Base-by-base conservation (phyloP, 1,284 basidiomycete species). In the Apiotrichum montevideense region DNA sequence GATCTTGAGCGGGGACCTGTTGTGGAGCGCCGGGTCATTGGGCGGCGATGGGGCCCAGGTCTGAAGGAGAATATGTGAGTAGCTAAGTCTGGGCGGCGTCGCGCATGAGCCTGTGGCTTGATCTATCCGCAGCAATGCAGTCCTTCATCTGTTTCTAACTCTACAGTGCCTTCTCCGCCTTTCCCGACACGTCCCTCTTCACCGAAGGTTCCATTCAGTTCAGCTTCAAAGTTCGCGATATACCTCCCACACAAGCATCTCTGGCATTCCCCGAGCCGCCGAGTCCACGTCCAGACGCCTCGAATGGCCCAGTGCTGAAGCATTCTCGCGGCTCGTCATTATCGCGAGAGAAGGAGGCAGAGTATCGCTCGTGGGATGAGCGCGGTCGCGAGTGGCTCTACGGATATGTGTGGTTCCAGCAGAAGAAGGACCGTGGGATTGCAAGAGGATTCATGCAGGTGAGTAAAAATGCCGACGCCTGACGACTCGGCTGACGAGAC, bases 361-460 rank as follows among this genome's bases (percentile, higher is more conserved):
- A 76, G 57, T 76, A 76, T 51, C 56, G 71, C 35, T 60, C 62
- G 35, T 73, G 71, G 74, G 67, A 73, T 52, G 70, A 72, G 56
- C 65, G 66, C 29, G 73, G 73, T 1, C 64, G 73, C 41, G 72
- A 75, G 51, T 77, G 75, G 75, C 57, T 93, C 39, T 91, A 93
- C 67, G 90, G 90, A 0, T 93, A 84, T 72, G 87, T 89, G 0
- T 83, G 88, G 73, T 92, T 93, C 68, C 84, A 83, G 15, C 88
- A 90, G 71, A 80, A 82, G 60, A 81, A 81, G 67, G 88, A 93
- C 70, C 61, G 81, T 2, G 77, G 79, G 0, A 86, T 85, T 9
- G 87, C 86, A 62, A 81, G 93, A 54, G 92, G 92, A 3, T 95
- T 92, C 73, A 84, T 87, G 66, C 92, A 96, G 80, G 90, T 89